Conservation (phyloP, 2,329 filamentous ascomycete species). For the Mycogone perniciosa region DNA sequence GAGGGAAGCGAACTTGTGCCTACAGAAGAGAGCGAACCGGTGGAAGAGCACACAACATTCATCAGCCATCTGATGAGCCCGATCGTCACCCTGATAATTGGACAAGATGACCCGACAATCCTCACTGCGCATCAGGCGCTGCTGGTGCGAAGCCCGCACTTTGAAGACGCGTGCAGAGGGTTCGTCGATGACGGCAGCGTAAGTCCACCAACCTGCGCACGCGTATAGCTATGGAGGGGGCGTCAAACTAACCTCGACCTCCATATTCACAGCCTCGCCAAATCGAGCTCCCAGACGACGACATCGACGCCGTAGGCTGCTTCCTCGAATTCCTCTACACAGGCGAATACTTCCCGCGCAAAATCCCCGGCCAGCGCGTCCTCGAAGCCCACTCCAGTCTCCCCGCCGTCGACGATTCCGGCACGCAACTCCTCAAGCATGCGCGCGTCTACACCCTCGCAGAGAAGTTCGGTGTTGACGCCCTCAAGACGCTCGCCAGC, state of each 20-base stretch:
- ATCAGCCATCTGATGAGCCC: conserved; percentile 61
- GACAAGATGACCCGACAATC: conserved; percentile 53
- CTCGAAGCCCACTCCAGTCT: conserved; percentile 63
- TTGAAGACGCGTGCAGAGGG: conserved; percentile 55
- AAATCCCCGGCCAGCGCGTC: conserved; percentile 54
- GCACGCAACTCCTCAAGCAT: conserved; percentile 78
- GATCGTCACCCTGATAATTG: conserved; percentile 61
- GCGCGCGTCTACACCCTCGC: conserved; percentile 86
- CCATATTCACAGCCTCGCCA: conserved; percentile 45
- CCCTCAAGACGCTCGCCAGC: conserved; percentile 70
- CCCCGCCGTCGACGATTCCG: conserved; percentile 66
- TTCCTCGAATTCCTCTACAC: conserved; percentile 39
- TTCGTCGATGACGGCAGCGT: conserved; percentile 59
- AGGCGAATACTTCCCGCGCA: conserved; percentile 62
- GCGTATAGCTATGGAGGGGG: background rate
- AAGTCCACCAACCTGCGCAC: conserved; percentile 24
- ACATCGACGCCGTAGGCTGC: conserved; percentile 30
- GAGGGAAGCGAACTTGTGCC: conserved; percentile 33
- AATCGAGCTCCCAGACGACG: conserved; percentile 52
- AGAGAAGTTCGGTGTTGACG: conserved; percentile 63
- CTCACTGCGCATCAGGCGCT: conserved; percentile 77
- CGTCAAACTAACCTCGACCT: background rate
- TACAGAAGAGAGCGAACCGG: conserved; percentile 28
- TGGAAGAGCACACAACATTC: conserved; percentile 38
- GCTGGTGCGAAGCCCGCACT: conserved; percentile 67